Evolutionary conservation across 805 yeast species (phyloP).

Genomic region (Saturnispora serradocipensis): DNA sequence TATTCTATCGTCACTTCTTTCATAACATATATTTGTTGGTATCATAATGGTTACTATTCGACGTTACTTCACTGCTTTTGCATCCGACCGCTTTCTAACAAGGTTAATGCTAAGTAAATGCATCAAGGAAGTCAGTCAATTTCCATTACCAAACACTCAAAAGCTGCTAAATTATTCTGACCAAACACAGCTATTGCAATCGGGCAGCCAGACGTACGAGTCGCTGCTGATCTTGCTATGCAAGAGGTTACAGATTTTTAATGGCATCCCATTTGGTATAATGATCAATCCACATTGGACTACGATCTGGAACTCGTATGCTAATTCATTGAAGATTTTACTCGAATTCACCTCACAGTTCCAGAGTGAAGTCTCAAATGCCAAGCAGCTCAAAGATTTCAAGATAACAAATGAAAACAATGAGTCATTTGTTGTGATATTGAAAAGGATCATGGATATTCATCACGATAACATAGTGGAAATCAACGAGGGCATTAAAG

Average conservation of each 20-base stretch:
- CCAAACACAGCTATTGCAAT: neutral
- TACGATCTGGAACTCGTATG: constrained; percentile 62
- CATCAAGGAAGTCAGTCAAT: neutral
- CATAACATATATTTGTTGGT: too few relatives aligned
- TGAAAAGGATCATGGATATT: constrained; percentile 53
- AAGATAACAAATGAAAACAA: constrained; percentile 27
- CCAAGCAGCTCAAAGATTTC: neutral
- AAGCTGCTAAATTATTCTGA: neutral
- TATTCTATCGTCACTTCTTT: too few relatives aligned
- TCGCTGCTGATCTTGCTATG: constrained; percentile 55
- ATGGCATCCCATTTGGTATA: constrained; percentile 73
- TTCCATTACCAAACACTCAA: constrained; percentile 3
- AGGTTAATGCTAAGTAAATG: neutral
- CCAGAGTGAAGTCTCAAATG: neutral
- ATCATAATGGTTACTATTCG: neutral
- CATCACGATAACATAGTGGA: constrained; percentile 82
- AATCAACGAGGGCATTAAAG: constrained; percentile 69
- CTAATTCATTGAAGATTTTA: constrained; percentile 53
- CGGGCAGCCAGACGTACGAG: constrained; percentile 48
- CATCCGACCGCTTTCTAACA: neutral
- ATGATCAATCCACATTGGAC: constrained; percentile 83
- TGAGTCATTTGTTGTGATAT: constrained; percentile 41
- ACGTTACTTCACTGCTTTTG: neutral
- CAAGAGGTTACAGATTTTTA: constrained; percentile 57
- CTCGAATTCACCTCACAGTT: constrained; percentile 29